Base-by-base conservation (phyloP, 805 yeast genomes). In the Pichia eremophila region DNA sequence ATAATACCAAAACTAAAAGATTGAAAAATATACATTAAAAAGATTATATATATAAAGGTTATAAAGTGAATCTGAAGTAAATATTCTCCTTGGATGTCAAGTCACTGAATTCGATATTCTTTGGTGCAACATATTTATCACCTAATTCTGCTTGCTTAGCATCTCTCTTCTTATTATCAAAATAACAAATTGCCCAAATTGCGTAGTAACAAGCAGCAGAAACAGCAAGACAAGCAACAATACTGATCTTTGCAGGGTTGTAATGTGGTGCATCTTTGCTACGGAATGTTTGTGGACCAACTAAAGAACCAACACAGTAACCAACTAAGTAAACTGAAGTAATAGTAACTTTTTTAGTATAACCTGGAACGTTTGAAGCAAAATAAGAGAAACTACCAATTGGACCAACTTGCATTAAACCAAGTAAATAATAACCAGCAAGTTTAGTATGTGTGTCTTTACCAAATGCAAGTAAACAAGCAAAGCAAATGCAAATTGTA, bases 221-320 rank as follows among this genome's bases (percentile, higher is more conserved):
- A 12, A 41, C 49, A 31, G 36, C 43, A 40, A 48, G 48, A 14
- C 51, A 48, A 15, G 47, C 56, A 22, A 54, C 25, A 51, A 54
- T 52, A 17, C 53, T 51, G 1, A 45, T 43, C 36, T 54, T 54
- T 17, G 57, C 56, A 35, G 52, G 43, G 5, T 43, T 32, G 36
- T 51, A 51, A 19, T 46, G 43, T 22, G 79, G 78, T 2, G 77
- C 74, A 54, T 77, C 73, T 3, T 45, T 48, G 0, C 61, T 60
- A 40, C 61, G 59, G 54, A 75, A 76, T 5, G 77, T 65, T 51
- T 75, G 79, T 1, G 83, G 81, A 4, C 83, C 83, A 43, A 69
- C 62, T 42, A 75, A 61, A 56, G 77, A 78, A 19, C 83, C 83
- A 11, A 67, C 73, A 59, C 79, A 73, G 60, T 71, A 77, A 7